These are phyloP conservation scores for Oxyria digyna DNA, from an alignment of 148 eudicot species.

Conservation along the genomic window DNA sequence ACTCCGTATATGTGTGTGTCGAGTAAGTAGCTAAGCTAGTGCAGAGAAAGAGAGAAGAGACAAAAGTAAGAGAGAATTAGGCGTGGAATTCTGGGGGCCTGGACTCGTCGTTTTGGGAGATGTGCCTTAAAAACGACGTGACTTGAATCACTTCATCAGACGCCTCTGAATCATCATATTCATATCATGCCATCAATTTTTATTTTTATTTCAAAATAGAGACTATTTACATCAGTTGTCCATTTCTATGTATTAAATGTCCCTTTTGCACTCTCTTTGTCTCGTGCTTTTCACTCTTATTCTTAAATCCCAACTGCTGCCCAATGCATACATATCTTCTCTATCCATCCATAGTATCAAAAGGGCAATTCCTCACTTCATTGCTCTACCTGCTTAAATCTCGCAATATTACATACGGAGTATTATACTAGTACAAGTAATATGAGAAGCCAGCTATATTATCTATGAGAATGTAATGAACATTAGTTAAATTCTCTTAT, in stretches of 20 bases:
- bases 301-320: conserved; percentile 53
- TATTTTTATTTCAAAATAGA: too few species aligned
- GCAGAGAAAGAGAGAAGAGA: conserved; percentile 9
- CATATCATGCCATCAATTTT: too few species aligned
- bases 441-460: too few species aligned
- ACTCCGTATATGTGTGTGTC: too few species aligned
- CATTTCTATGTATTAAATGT: neutral
- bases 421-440: too few species aligned
- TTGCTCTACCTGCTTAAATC: neutral
- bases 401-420: too few species aligned
- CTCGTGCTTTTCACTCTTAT: conserved; percentile 58
- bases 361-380: too few species aligned
- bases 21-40: too few species aligned
- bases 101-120: conserved; percentile 30
- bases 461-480: too few species aligned
- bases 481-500: too few species aligned
- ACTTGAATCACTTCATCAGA: conserved; percentile 30
- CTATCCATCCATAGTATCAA: neutral
- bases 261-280: conserved; percentile 27
- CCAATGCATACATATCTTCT: neutral
- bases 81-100: conserved; percentile 66
- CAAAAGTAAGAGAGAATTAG: conserved; percentile 6
- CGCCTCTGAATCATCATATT: too few species aligned
- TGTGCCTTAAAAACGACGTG: conserved; percentile 49
- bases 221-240: too few species aligned